Conservation (phyloP, 305 asterid genomes). For the Salvia sclarea region DNA sequence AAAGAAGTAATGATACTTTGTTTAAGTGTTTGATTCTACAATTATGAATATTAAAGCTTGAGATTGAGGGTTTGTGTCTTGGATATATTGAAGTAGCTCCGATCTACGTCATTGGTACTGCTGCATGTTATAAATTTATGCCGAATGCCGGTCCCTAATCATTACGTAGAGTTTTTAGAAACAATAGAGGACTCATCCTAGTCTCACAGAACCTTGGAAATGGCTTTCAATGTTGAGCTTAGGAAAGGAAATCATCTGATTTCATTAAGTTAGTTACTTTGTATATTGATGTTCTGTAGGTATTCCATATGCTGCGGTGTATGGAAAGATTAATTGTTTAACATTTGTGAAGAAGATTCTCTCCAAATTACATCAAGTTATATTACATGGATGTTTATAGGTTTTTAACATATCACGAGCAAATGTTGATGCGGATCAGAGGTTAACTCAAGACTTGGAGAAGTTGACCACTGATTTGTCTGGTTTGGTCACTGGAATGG, state of each 20-base stretch:
- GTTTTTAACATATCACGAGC: conserved; percentile 71
- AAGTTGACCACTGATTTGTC: conserved; percentile 90
- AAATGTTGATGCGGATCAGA: conserved; percentile 92
- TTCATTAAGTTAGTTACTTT: neutral
- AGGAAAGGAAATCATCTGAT: no score
- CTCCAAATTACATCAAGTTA: conserved; percentile 13
- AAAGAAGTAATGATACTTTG: conserved; percentile 8
- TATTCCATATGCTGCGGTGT: neutral
- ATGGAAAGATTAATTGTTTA: conserved; percentile 25
- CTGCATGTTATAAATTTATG: conserved; percentile 27
- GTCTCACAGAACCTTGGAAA: no score
- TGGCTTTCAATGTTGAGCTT: no score
- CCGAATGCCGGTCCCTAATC: no score
- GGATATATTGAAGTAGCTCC: conserved; percentile 14
- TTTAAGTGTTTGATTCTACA: conserved; percentile 29
- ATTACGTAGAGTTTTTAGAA: no score
- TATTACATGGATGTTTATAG: conserved; percentile 41
- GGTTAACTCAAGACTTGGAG: conserved; percentile 97
- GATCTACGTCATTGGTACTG: neutral
- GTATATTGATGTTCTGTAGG: neutral
- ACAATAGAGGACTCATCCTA: no score
- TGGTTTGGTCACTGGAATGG: conserved; percentile 99
- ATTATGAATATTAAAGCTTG: conserved; percentile 19
- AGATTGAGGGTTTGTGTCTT: conserved; percentile 19
- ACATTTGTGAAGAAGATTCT: conserved; percentile 22